Percentiles rank a stretch among this genome's conserved stretches.
These are phyloP conservation scores for Acrocalymma vagum DNA, from an alignment of 2,329 filamentous ascomycete genomes.

Conservation along the genomic window DNA sequence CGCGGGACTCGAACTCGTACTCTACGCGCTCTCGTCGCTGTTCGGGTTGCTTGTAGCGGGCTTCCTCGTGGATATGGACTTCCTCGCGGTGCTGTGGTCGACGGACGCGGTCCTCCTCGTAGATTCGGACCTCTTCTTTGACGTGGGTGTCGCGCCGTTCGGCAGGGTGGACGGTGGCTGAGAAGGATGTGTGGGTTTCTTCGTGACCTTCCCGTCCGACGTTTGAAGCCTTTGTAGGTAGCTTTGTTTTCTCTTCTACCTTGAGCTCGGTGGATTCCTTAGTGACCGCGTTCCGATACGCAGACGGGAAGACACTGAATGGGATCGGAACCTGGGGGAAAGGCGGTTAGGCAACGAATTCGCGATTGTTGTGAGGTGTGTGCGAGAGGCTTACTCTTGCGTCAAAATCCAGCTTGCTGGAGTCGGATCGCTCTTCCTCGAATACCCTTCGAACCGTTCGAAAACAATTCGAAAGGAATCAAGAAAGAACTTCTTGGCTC, in stretches of 20 bases:
- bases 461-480: slow-evolving; percentile 69
- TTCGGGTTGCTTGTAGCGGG: slow-evolving; percentile 35
- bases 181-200: slow-evolving; percentile 70
- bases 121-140: slow-evolving; percentile 88
- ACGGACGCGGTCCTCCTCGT: slow-evolving; percentile 78
- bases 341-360: slow-evolving; percentile 21
- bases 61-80: slow-evolving; percentile 44
- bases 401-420: slow-evolving; percentile 99
- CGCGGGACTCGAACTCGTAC: slow-evolving; percentile 32
- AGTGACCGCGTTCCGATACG: slow-evolving; percentile 75
- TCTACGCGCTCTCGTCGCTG: slow-evolving; percentile 31
- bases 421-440: slow-evolving; percentile 78
- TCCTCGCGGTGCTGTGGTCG: slow-evolving; percentile 66
- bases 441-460: slow-evolving; percentile 66
- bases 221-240: slow-evolving; percentile 75
- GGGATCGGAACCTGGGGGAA: slow-evolving; percentile 79
- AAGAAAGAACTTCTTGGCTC: slow-evolving; percentile 66
- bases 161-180: slow-evolving; percentile 59
- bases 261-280: slow-evolving; percentile 73
- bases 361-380: no score
- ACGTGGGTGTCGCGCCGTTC: slow-evolving; percentile 64
- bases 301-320: slow-evolving; percentile 99
- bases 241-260: slow-evolving; percentile 89
- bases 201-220: slow-evolving; percentile 98
- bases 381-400: slow-evolving; percentile 81